phyloP scores from a whole-genome alignment of 192 early-diverging fungal species.

The Umbelopsis sp. region DNA sequence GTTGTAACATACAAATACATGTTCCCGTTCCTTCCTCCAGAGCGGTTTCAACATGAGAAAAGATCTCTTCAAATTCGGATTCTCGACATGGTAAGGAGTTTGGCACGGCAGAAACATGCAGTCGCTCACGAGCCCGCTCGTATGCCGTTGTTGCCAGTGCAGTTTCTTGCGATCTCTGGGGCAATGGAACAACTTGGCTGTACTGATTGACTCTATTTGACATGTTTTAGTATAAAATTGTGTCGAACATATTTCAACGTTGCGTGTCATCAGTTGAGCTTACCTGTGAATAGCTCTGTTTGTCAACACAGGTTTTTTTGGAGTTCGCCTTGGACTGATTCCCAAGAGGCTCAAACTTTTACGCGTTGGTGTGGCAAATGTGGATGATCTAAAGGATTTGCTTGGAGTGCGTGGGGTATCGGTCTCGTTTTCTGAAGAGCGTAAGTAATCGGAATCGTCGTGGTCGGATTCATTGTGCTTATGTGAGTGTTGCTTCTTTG shows the following conservation, averaged over 20 bases:
- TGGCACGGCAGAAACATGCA: constrained; percentile 92
- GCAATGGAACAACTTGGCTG: constrained; percentile 29
- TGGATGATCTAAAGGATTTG: constrained; percentile 8
- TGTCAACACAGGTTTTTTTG: not conserved
- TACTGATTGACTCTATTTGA: not conserved
- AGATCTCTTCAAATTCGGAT: constrained; percentile 84
- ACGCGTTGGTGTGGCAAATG: constrained; percentile 6
- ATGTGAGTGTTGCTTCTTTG: not conserved
- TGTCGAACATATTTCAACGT: not conserved
- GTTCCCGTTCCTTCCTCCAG: constrained; percentile 82
- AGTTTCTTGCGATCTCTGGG: constrained; percentile 32
- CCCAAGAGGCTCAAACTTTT: constrained; percentile 1
- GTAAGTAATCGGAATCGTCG: constrained; percentile 4
- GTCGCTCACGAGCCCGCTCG: constrained; percentile 68
- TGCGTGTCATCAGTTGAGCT: not conserved
- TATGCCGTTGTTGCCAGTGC: constrained; percentile 48
- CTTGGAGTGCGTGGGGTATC: constrained; percentile 2
- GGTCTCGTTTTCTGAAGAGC: not conserved
- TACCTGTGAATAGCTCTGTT: constrained; percentile 7
- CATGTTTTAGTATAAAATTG: not conserved
- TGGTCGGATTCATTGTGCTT: not conserved
- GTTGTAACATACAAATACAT: constrained; percentile 74
- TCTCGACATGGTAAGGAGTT: constrained; percentile 93
- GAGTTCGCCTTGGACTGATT: not conserved
- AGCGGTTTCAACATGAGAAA: constrained; percentile 71